Evolutionary conservation across 2,329 filamentous ascomycete genomes (phyloP), one percentile per base, ranked within the genome.

Genomic region (Cryphonectria carpinicola): DNA sequence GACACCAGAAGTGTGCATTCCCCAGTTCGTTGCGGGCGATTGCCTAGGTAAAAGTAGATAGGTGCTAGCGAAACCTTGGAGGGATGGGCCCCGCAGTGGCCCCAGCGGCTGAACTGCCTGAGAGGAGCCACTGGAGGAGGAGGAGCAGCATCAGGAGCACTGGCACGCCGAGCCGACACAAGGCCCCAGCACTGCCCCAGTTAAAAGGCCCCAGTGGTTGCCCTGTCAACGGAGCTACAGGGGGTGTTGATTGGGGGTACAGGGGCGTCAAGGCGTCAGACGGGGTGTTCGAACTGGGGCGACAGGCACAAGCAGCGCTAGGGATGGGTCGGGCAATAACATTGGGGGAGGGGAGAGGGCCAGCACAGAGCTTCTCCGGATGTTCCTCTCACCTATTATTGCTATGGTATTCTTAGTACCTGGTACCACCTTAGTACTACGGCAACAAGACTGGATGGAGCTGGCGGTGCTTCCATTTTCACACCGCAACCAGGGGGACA

Each of bases 321-420:
- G 39, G 61, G 39, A 25, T 63, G 61, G 37, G 61, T 4, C 61
- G 41, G 61, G 39, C 61, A 64, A 64, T 64, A 64, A 64, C 39
- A 64, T 64, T 39, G 39, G 19, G 8, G 35, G 13, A 5, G 14
- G 6, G 10, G 54, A 58, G 25, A 35, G 32, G n/a, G 61, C 39
- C 61, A 64, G 61, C 61, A 64, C 61, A 64, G 61, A 64, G 61
- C 61, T 64, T 25, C 35, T 46, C 39, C 11, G 46, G 37, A 37
- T 35, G 58, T 37, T 35, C 19, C 58, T 62, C n/a, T 25, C 14
- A 17, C 52, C 25, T 32, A 32, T 56, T 56, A 56, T 56, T 56
- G 28, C 25, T 32, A 32, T 22, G 46, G 46, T 49, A n/a, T 49
- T 49, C 46, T 49, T n/a, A 49, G 46, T 49, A 49, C 46, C n/a